phyloP scores from a whole-genome alignment of 257 asterid genomes.

The Thymus mandschuricus region DNA sequence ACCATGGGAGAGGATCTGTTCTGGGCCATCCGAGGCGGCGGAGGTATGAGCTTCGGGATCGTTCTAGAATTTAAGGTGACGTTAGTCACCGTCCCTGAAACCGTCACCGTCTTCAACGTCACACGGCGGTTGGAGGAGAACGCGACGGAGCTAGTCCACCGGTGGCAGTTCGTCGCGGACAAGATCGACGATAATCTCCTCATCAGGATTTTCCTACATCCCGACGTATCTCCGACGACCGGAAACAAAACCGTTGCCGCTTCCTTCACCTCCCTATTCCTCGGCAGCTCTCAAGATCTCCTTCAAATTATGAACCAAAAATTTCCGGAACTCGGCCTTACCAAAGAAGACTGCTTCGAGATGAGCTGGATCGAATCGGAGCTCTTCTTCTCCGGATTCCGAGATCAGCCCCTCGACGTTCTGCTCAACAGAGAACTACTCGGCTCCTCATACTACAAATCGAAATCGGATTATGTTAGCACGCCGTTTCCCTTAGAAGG shows the following conservation, averaged over 20 bases:
- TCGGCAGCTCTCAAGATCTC: slow-evolving; percentile 39
- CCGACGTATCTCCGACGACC: slow-evolving; percentile 7
- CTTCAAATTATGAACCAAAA: slow-evolving; percentile 31
- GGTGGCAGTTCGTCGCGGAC: not conserved
- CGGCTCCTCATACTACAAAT: slow-evolving; percentile 1
- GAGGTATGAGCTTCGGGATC: slow-evolving; percentile 51
- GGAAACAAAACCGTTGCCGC: slow-evolving; percentile 31
- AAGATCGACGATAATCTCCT: slow-evolving; percentile 21
- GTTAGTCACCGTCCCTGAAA: slow-evolving; percentile 36
- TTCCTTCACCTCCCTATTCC: slow-evolving; percentile 35
- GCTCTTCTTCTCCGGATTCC: slow-evolving; percentile 27
- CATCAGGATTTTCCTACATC: slow-evolving; percentile 22
- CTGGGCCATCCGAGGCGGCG: slow-evolving; percentile 64
- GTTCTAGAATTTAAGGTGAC: slow-evolving; percentile 41
- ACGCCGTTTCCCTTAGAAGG: not conserved
- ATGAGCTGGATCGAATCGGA: slow-evolving; percentile 50
- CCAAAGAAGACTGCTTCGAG: slow-evolving; percentile 37
- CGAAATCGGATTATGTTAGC: slow-evolving; percentile 24
- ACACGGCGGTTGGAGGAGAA: slow-evolving; percentile 9
- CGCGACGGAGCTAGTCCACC: not conserved
- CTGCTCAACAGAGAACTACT: slow-evolving; percentile 19
- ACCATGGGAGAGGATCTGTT: slow-evolving; percentile 58
- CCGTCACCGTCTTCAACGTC: slow-evolving; percentile 42
- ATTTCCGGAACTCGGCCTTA: slow-evolving; percentile 44
- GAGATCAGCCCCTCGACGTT: not conserved